Base-by-base conservation (phyloP, 2,329 filamentous ascomycete species). In the Cladorrhinum sp. region DNA sequence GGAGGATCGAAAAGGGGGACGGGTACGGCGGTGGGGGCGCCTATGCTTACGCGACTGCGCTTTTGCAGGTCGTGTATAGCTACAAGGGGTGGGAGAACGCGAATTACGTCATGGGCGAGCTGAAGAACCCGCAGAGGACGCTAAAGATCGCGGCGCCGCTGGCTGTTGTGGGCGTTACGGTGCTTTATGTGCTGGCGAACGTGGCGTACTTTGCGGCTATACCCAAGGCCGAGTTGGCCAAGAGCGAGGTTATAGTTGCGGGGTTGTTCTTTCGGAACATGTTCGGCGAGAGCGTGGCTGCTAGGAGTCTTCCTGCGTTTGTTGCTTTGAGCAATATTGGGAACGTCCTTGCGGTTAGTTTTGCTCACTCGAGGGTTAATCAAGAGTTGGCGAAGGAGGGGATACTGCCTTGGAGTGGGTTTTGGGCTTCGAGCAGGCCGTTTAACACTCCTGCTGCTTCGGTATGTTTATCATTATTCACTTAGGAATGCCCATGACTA, bases 371-470 rank as follows among this genome's bases (percentile, higher is more conserved):
- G 0, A 78, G 85, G 0, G 66, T 87, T 9, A 86, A 85, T 65
- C 84, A 87, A 64, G 87, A 90, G 70, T 76, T 91, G 50, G 88
- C 84, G 0, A 89, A 88, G 67, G 88, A 91, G 67, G 87, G 87
- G 0, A 75, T 91, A 4, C 68, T 91, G 13, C 88, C 88, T 0
- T 88, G 81, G 58, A 85, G 84, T 62, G 78, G 79, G 2, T 83
- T 91, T 70, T 90, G 85, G 84, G 87, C 87, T 0, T 89, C 85
- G 2, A 87, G 84, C 68, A 82, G 80, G 70, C 88, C 88, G 0
- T 87, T 86, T 64, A 84, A 85, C 57, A 81, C 87, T 0, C 87
- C 87, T 0, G 79, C 83, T 24, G 76, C 84, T 4, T 74, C 80
- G 10, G 68, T 70, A 62, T 25, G 67, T 66, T n/a, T n/a, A n/a